Evolutionary conservation across 1,284 basidiomycete species (phyloP).

Genomic region (Fomitopsis betulina): DNA sequence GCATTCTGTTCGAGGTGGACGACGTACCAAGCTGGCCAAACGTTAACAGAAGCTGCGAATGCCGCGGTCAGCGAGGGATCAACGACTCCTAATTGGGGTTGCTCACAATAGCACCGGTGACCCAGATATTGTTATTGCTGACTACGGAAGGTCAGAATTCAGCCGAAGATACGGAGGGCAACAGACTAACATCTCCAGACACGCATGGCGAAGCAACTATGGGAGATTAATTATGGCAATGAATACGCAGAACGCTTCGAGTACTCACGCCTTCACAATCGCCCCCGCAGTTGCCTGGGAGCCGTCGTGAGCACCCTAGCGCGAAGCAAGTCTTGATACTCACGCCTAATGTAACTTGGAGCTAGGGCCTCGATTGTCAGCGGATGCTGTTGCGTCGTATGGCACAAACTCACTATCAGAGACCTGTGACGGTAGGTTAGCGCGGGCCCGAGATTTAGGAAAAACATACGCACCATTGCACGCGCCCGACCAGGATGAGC

Average conservation of each 20-base stretch:
- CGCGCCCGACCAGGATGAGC: conserved; percentile 31
- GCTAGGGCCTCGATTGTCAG: conserved; percentile 27
- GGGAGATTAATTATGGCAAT: neutral
- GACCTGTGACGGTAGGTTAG: conserved; percentile 29
- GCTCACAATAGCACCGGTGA: conserved; percentile 55
- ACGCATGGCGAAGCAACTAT: conserved; percentile 56
- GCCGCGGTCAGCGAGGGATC: neutral
- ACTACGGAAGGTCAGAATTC: conserved; percentile 34
- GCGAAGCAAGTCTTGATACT: conserved; percentile 22
- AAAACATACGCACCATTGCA: conserved; percentile 38
- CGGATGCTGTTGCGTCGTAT: neutral
- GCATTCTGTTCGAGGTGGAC: neutral
- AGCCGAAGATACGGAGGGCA: neutral
- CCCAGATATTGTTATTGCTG: conserved; percentile 50
- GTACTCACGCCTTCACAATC: conserved; percentile 56
- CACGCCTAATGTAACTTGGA: conserved; percentile 56
- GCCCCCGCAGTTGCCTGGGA: conserved; percentile 52
- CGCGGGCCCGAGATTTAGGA: neutral
- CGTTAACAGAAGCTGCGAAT: conserved; percentile 1
- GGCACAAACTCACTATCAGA: conserved; percentile 39
- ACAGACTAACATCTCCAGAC: conserved; percentile 62
- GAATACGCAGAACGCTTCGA: neutral
- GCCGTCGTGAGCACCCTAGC: conserved; percentile 6
- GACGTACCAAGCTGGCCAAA: conserved; percentile 44
- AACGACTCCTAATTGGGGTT: neutral